Conservation (phyloP, 1,284 basidiomycete genomes). For the Ceratobasidium sp. region DNA sequence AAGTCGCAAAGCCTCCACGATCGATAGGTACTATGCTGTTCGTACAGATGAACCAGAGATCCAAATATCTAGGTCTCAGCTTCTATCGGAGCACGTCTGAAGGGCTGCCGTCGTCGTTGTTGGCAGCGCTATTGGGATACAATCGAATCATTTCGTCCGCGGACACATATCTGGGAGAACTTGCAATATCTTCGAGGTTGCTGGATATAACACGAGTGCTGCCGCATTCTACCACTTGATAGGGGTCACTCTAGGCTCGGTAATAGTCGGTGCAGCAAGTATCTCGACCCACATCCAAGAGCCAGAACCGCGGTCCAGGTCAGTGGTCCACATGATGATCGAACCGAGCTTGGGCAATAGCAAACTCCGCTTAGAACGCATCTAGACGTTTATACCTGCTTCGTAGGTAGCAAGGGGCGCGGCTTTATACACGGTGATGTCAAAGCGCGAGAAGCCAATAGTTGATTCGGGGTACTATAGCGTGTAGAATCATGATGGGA, state of each 20-base stretch:
- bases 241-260: background rate
- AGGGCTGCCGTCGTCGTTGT: background rate
- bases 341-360: conserved; percentile 10
- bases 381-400: background rate
- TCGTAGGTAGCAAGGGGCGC: conserved; percentile 12
- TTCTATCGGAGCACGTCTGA: background rate
- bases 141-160: background rate
- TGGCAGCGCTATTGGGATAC: background rate
- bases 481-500: too few relatives aligned
- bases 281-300: conserved; percentile 20
- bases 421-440: conserved; percentile 18
- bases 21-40: background rate
- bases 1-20: background rate
- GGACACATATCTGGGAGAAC: background rate
- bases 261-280: conserved; percentile 3
- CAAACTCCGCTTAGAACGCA: background rate
- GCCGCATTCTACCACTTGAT: too few relatives aligned
- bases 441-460: conserved; percentile 18
- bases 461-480: background rate
- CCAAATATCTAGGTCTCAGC: background rate
- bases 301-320: conserved; percentile 16
- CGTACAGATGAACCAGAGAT: background rate
- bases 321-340: conserved; percentile 13
- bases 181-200: background rate
- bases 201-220: conserved; percentile 24